These are phyloP conservation scores for Mytilinidion resinicola DNA, from an alignment of 495 filamentous ascomycete genomes.

Conservation along the genomic window DNA sequence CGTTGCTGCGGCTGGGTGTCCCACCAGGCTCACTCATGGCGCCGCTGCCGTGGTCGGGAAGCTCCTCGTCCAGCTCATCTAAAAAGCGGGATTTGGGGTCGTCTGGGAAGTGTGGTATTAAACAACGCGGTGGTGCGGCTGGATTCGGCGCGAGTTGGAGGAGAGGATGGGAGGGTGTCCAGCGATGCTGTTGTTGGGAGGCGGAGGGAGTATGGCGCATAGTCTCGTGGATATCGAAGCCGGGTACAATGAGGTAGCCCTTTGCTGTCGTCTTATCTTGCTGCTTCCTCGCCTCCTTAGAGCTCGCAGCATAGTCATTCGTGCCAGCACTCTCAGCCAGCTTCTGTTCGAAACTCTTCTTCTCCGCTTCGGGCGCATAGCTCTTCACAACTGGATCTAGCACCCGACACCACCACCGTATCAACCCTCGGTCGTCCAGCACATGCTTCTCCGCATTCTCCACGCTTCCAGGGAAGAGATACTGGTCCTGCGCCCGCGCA, in stretches of 20 bases:
- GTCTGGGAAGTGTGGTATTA: constrained; percentile 89
- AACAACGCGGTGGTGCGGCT: constrained; percentile 65
- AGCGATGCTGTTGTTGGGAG: constrained; percentile 15
- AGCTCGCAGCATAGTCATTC: constrained; percentile 1
- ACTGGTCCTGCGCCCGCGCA: constrained; percentile 85
- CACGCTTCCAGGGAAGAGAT: constrained; percentile 87
- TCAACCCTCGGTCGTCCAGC: constrained; percentile 80
- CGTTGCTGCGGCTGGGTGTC: constrained; percentile 42
- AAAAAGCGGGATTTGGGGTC: constrained; percentile 93
- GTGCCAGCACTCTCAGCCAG: constrained; percentile 17
- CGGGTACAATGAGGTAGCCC: constrained; percentile 82
- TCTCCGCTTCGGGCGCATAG: constrained; percentile 42
- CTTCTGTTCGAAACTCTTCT: constrained; percentile 27
- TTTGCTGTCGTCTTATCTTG: constrained; percentile 40
- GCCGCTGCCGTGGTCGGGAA: constrained; percentile 42
- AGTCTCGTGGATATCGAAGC: constrained; percentile 71
- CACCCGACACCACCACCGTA: constrained; percentile 92
- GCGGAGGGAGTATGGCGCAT: constrained; percentile 51
- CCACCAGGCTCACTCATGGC: constrained; percentile 34
- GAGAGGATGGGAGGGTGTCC: constrained; percentile 55
- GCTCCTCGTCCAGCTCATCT: constrained; percentile 78
- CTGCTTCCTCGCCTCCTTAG: not conserved
- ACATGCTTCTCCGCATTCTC: constrained; percentile 84
- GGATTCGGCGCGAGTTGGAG: constrained; percentile 50
- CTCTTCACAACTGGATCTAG: constrained; percentile 64